Percentiles rank a stretch among this genome's conserved stretches.
Conservation (phyloP, 2,329 filamentous ascomycete genomes). For the Pseudogymnoascus sp. region DNA sequence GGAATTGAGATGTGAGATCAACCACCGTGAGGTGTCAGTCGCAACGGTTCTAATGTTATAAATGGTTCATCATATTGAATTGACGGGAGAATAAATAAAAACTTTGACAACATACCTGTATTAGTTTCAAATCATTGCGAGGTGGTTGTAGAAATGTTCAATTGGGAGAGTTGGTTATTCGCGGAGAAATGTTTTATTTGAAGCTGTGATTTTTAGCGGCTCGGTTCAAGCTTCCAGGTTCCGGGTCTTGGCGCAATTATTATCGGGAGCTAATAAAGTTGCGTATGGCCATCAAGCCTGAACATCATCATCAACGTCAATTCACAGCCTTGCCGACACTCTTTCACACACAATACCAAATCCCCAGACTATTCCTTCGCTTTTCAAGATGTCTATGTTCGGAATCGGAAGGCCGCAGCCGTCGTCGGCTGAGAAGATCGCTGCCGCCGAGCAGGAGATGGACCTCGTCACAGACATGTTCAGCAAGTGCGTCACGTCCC, state of each 20-base stretch:
- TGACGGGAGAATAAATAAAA: not conserved
- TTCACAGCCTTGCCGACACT: not conserved
- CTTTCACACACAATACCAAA: not conserved
- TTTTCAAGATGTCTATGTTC: constrained; percentile 61
- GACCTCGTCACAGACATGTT: constrained; percentile 98
- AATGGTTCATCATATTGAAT: constrained; percentile 44
- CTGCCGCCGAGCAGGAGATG: constrained; percentile 91
- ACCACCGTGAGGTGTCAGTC: constrained; percentile 47
- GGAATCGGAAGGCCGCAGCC: constrained; percentile 73
- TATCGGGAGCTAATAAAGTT: constrained; percentile 10
- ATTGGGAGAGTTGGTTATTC: constrained; percentile 1
- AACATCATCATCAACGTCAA: constrained; percentile 14
- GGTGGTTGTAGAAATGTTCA: constrained; percentile 18
- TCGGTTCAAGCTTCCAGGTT: constrained; percentile 15
- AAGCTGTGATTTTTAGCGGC: constrained; percentile 22
- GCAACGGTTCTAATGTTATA: constrained; percentile 53
- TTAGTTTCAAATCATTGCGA: not conserved
- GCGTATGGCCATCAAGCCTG: constrained; percentile 10
- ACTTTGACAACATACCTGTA: not conserved
- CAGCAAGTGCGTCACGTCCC: constrained; percentile 64
- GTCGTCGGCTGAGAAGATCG: constrained; percentile 94
- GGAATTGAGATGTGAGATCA: constrained; percentile 50
- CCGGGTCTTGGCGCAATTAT: constrained; percentile 11
- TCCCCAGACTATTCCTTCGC: not conserved
- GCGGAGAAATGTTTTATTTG: constrained; percentile 3